A percentile compares a stretch with the other conserved stretches of the same genome.
These are phyloP conservation scores for Cladosporium sp. DNA, from an alignment of 2,329 filamentous ascomycete genomes.

Conservation along the genomic window DNA sequence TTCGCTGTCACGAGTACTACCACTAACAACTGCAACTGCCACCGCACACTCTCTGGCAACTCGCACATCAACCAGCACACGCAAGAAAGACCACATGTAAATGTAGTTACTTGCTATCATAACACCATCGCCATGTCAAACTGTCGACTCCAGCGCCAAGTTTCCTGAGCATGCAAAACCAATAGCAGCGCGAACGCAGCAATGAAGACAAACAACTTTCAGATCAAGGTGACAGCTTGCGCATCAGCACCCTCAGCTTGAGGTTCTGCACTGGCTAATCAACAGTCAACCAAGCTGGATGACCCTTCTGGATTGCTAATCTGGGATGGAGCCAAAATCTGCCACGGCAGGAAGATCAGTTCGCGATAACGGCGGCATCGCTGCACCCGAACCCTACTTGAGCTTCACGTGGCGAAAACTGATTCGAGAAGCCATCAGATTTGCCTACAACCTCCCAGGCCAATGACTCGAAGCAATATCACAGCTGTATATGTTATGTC, in stretches of 20 bases:
- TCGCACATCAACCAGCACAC: too few relatives aligned
- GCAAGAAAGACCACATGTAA: too few relatives aligned
- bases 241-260: not conserved
- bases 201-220: not conserved
- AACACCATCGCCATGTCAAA: not conserved
- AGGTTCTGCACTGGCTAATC: not conserved
- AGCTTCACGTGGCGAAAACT: slow-evolving; percentile 7
- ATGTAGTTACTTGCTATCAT: not conserved
- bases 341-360: not conserved
- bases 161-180: not conserved
- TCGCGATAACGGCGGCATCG: not conserved
- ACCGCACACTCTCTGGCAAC: too few relatives aligned
- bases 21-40: too few relatives aligned
- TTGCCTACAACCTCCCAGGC: not conserved
- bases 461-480: not conserved
- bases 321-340: not conserved
- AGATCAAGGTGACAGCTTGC: not conserved
- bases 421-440: slow-evolving; percentile 1
- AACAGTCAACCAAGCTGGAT: not conserved
- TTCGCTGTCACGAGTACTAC: too few relatives aligned
- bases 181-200: not conserved
- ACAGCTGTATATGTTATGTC: not conserved
- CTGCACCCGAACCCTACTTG: slow-evolving; percentile 2
- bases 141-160: too few relatives aligned
- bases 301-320: not conserved